Percentiles rank a stretch among this genome's conserved stretches.
phyloP scores from a whole-genome alignment of 139 green algal genomes.

The Chlamydomonas applanata region DNA sequence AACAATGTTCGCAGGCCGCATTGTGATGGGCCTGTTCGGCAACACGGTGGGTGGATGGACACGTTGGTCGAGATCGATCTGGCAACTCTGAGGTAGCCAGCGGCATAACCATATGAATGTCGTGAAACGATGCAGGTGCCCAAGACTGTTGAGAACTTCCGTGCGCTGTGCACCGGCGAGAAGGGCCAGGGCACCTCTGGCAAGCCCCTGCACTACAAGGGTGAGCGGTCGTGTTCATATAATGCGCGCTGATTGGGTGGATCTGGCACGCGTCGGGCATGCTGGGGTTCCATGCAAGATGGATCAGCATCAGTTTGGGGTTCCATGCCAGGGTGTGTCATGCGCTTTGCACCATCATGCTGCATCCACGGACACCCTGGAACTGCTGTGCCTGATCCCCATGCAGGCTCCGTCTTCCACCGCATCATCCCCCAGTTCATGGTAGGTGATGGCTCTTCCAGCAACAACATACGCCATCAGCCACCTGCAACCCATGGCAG shows the following conservation, averaged over 20 bases:
- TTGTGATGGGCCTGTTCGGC: conserved; percentile 85
- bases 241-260: neutral
- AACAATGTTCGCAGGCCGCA: conserved; percentile 48
- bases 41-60: conserved; percentile 35
- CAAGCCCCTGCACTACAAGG: conserved; percentile 43
- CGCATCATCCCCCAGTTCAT: conserved; percentile 52
- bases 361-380: no score
- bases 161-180: conserved; percentile 39
- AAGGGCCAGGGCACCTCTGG: conserved; percentile 74
- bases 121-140: conserved; percentile 45
- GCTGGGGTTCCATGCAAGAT: neutral
- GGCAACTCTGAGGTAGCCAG: no score
- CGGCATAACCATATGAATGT: no score
- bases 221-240: neutral
- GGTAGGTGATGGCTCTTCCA: conserved; percentile 30
- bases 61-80: no score
- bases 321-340: neutral
- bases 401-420: conserved; percentile 35
- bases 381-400: no score
- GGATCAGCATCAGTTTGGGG: no score
- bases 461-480: no score
- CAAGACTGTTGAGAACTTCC: conserved; percentile 89
- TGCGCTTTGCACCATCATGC: neutral
- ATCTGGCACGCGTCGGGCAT: neutral
- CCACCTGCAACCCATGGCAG: no score